Conservation (phyloP, 768 basidiomycete species). For the Rubroboletus pulcherrimus region DNA sequence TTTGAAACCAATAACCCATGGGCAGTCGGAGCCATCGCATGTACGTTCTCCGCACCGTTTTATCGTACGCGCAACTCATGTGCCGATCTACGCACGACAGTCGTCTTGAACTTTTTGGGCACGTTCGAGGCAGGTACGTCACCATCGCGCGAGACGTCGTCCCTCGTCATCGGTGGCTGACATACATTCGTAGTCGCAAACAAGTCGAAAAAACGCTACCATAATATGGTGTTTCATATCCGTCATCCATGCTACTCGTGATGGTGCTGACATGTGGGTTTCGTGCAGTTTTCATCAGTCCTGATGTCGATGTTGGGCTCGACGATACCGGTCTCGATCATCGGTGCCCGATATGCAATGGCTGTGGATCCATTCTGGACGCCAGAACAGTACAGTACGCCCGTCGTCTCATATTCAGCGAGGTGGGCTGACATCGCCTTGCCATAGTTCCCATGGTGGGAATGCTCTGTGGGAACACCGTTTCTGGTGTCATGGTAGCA, state of each 20-base stretch:
- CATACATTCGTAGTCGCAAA: conserved; percentile 54
- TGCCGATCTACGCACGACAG: conserved; percentile 30
- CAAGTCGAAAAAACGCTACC: conserved; percentile 69
- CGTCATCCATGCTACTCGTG: background rate
- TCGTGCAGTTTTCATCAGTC: conserved; percentile 55
- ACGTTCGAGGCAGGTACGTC: conserved; percentile 70
- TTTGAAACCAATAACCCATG: conserved; percentile 74
- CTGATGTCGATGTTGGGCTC: conserved; percentile 68
- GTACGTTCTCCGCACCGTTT: conserved; percentile 40
- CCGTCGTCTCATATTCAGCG: background rate
- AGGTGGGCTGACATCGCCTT: conserved; percentile 1
- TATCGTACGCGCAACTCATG: background rate
- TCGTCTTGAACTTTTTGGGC: conserved; percentile 69
- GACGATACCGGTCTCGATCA: conserved; percentile 74
- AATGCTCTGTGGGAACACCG: conserved; percentile 80
- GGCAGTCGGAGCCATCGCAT: conserved; percentile 68
- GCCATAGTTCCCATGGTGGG: conserved; percentile 72
- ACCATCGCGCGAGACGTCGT: background rate
- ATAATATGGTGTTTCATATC: conserved; percentile 58
- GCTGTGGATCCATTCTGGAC: conserved; percentile 75
- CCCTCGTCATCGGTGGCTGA: background rate
- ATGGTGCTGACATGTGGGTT: conserved; percentile 6
- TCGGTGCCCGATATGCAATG: conserved; percentile 78
- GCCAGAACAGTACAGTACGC: conserved; percentile 74
- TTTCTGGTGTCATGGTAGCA: conserved; percentile 71